These are phyloP conservation scores for Emericellopsis cladophorae DNA, from an alignment of 2,329 filamentous ascomycete genomes.

Conservation along the genomic window DNA sequence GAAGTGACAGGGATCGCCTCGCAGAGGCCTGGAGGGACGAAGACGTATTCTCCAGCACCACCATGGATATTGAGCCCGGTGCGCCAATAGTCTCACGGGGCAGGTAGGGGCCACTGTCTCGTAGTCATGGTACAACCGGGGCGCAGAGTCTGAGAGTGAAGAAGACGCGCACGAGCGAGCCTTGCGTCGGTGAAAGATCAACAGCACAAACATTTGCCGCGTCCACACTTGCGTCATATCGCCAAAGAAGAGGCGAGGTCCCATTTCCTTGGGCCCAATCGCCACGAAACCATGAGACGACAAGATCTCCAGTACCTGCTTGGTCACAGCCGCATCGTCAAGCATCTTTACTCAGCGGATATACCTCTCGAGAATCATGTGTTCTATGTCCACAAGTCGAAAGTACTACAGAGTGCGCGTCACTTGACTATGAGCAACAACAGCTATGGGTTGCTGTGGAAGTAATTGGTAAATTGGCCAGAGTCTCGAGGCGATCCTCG, in stretches of 20 bases:
- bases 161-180: constrained; percentile 1
- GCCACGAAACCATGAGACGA: background rate
- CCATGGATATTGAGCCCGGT: no score
- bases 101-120: background rate
- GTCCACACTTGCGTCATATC: background rate
- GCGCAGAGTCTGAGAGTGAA: constrained; percentile 1
- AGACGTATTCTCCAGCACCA: no score
- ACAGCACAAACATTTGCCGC: background rate
- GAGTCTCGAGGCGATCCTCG: no score
- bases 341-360: no score
- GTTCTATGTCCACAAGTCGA: constrained; percentile 6
- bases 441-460: constrained; percentile 7
- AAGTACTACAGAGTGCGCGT: constrained; percentile 3
- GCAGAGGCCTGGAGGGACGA: no score
- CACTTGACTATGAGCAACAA: constrained; percentile 3
- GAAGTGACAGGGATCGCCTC: constrained; percentile 5
- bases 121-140: background rate
- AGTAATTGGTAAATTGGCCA: constrained; percentile 6
- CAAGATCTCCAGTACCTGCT: no score
- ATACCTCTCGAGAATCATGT: background rate
- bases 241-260: background rate
- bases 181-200: background rate
- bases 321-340: no score
- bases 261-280: no score
- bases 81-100: no score